Base-by-base conservation (phyloP, 2,329 filamentous ascomycete species). In the Ilyonectria mors-panacis region DNA sequence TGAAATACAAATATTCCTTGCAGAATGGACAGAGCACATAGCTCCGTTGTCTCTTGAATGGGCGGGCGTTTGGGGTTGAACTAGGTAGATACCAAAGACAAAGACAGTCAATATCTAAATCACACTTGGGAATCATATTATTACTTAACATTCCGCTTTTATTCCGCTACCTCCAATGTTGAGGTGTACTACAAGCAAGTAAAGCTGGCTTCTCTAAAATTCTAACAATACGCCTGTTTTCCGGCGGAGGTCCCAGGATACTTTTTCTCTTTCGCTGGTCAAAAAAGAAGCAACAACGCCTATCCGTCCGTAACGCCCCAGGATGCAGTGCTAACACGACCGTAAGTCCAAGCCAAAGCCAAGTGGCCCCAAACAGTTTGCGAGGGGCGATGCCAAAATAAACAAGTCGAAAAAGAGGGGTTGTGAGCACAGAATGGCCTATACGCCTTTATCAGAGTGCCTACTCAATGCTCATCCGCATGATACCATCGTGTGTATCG, bases 401-500 rank as follows among this genome's bases (percentile, higher is more conserved):
- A 39, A 21, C 21, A 45, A 39, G 15, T 19, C 23, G 53, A 13
- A 30, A 59, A 33, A 47, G 12, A 21, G 30, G 10, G 13, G 19
- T 26, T 17, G 28, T 23, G 5, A 21, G 42, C 54, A 23, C 45
- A 10, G 9, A 26, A 30, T 30, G 33, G 21, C 21, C n/a, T 13
- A 19, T 4, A n/a, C 2, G 5, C 1, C 13, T 47, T 17, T 4
- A 21, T 44, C 33, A 19, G 23, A 23, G 13, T n/a, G 8, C 35
- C 51, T 83, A 97, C 80, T 98, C 95, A 76, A 98, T 97, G 80
- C 93, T 97, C 93, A 98, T 96, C 75, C 95, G 94, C 92, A 97
- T 97, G 71, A 98, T 86, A 2, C 94, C 93, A 79, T 98, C 95
- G 78, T 94, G 94, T n/a, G 95, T 95, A 81, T 98, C 95, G 19